Evolutionary conservation across 2,329 filamentous ascomycete species (phyloP).

Genomic region (Colletotrichum tanaceti): DNA sequence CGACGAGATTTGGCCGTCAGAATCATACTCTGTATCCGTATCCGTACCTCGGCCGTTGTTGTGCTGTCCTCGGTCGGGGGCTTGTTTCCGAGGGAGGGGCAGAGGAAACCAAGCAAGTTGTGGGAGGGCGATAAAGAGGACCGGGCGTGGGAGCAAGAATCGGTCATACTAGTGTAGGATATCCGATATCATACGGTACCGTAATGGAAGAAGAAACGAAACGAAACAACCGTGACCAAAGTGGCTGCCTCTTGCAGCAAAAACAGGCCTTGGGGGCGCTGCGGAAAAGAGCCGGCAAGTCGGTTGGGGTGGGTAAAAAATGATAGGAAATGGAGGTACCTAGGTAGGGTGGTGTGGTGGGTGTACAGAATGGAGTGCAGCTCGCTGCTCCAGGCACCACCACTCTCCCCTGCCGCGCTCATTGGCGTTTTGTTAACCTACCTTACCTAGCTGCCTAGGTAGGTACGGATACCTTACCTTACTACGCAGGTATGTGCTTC

Average conservation of each 20-base stretch:
- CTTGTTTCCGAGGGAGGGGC: neutral
- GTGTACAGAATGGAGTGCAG: neutral
- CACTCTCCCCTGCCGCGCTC: neutral
- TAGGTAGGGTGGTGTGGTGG: neutral
- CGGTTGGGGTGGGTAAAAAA: conserved; percentile 34
- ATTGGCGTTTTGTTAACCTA: neutral
- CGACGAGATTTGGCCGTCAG: neutral
- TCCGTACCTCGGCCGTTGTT: neutral
- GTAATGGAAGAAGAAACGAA: conserved; percentile 32
- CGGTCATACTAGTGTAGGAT: conserved; percentile 6
- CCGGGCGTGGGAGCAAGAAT: neutral
- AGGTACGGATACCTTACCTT: too few relatives aligned
- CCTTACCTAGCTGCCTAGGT: too few relatives aligned
- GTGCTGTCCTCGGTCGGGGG: neutral
- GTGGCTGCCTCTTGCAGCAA: conserved; percentile 7
- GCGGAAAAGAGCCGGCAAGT: conserved; percentile 34
- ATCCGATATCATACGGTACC: neutral
- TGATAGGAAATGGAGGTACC: neutral
- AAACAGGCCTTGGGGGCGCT: conserved; percentile 23
- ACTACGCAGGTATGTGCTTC: too few relatives aligned
- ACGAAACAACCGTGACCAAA: conserved; percentile 30
- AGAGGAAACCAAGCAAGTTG: neutral
- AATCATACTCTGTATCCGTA: too few relatives aligned
- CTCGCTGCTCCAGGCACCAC: neutral
- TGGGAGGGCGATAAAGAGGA: neutral